phyloP scores from a whole-genome alignment of 768 basidiomycete genomes.

The Boletus patriciae region DNA sequence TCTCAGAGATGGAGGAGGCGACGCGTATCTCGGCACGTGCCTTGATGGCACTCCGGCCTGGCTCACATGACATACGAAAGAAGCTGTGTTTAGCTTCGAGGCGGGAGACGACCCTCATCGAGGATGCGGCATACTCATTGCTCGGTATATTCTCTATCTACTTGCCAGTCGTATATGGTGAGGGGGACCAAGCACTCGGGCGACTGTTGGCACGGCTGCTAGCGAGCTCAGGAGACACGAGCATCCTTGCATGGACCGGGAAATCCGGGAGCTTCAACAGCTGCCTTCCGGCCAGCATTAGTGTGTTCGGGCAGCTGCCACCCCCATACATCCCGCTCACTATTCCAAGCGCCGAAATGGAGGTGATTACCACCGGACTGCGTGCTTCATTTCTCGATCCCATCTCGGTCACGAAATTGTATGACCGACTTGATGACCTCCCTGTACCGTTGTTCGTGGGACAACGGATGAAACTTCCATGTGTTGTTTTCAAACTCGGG shows the following conservation, averaged over 20 bases:
- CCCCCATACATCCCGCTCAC: not conserved
- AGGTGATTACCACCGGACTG: not conserved
- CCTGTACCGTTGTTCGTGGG: not conserved
- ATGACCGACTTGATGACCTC: constrained; percentile 1
- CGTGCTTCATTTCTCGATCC: not conserved
- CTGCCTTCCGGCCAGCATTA: not conserved
- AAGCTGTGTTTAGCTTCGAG: constrained; percentile 1
- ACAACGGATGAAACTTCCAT: constrained; percentile 8
- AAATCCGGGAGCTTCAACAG: constrained; percentile 6
- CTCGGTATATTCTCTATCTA: not conserved
- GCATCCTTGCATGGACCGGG: constrained; percentile 9
- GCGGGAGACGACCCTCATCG: not conserved
- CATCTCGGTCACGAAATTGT: not conserved
- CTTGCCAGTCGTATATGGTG: constrained; percentile 2
- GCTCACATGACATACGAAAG: not conserved
- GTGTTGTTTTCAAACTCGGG: constrained; percentile 5
- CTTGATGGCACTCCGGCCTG: constrained; percentile 1
- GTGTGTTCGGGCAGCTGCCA: not conserved
- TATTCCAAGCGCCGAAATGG: not conserved
- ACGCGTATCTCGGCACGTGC: not conserved
- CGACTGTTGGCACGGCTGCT: constrained; percentile 5
- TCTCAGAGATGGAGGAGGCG: constrained; percentile 6
- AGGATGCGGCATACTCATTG: not conserved
- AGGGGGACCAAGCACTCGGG: constrained; percentile 5
- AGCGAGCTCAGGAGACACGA: not conserved